Percentiles rank a stretch among this genome's conserved stretches.
Evolutionary conservation across 23 red algal genomes (phyloP).

Genomic region (Gracilaria vermiculophylla): DNA sequence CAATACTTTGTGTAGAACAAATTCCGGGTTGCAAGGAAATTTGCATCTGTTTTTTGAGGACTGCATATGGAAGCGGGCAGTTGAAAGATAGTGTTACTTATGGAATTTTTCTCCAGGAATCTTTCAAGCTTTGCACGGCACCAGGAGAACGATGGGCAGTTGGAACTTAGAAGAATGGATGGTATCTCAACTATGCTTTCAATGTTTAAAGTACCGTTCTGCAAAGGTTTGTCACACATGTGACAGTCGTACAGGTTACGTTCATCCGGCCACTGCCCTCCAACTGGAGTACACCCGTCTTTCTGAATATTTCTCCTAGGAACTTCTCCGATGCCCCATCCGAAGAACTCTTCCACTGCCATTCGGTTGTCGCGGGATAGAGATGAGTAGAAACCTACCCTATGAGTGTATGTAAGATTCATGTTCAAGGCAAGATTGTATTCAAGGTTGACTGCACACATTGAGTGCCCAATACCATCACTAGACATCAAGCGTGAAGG

Average conservation of each 20-base stretch:
- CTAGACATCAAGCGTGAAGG: slow-evolving; percentile 27
- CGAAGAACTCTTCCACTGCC: slow-evolving; percentile 64
- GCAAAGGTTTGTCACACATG: slow-evolving; percentile 9
- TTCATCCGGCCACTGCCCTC: slow-evolving; percentile 18
- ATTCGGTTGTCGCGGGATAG: slow-evolving; percentile 15
- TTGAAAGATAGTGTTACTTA: slow-evolving; percentile 44
- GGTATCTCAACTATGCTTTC: slow-evolving; percentile 44
- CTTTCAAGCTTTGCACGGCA: neutral
- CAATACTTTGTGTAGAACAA: slow-evolving; percentile 64
- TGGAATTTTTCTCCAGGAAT: slow-evolving; percentile 23
- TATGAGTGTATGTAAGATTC: slow-evolving; percentile 66
- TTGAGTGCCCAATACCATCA: slow-evolving; percentile 65
- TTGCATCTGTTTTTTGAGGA: slow-evolving; percentile 25
- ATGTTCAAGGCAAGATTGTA: slow-evolving; percentile 38
- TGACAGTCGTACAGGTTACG: slow-evolving; percentile 15
- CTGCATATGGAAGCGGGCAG: slow-evolving; percentile 7
- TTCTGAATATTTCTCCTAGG: slow-evolving; percentile 40
- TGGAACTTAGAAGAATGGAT: neutral
- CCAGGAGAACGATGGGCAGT: neutral
- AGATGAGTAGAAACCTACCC: slow-evolving; percentile 46
- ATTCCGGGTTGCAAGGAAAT: slow-evolving; percentile 28
- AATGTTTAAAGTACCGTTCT: slow-evolving; percentile 21
- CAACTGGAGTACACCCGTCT: slow-evolving; percentile 10
- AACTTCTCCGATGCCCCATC: slow-evolving; percentile 44
- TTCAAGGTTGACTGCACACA: slow-evolving; percentile 44